Percentiles rank a stretch among this genome's conserved stretches.
phyloP scores from a whole-genome alignment of 257 asterid genomes.

The Coffea canephora region DNA sequence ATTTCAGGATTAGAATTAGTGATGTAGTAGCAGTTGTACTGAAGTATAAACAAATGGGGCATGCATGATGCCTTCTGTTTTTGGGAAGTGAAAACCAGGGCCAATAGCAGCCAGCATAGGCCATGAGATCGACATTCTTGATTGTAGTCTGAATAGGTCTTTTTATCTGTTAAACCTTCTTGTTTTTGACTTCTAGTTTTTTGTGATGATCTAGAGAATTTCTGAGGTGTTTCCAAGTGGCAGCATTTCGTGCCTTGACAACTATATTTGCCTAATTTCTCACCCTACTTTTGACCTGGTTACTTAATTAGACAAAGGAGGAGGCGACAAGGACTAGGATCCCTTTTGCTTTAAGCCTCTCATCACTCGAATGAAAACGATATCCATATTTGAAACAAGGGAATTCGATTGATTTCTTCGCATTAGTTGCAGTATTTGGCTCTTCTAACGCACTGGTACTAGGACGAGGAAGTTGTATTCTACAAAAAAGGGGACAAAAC shows the following conservation, averaged over 20 bases:
- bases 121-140: not conserved
- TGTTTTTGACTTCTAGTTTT: constrained; percentile 15
- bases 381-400: not conserved
- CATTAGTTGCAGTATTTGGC: not conserved
- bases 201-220: constrained; percentile 28
- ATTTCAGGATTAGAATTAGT: not conserved
- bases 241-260: constrained; percentile 29
- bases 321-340: not conserved
- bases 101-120: constrained; percentile 29
- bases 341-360: not conserved
- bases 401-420: not conserved
- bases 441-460: too few relatives aligned
- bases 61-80: not conserved
- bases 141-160: not conserved
- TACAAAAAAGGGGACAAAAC: too few relatives aligned
- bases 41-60: not conserved
- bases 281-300: constrained; percentile 6
- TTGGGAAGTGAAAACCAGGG: constrained; percentile 8
- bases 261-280: constrained; percentile 1
- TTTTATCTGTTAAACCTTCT: not conserved
- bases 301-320: not conserved
- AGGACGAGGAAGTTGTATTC: too few relatives aligned
- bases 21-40: not conserved
- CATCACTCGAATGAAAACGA: not conserved
- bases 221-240: constrained; percentile 58